Conservation (phyloP, 345 rosid species). For the Eucalyptus shirleyi region DNA sequence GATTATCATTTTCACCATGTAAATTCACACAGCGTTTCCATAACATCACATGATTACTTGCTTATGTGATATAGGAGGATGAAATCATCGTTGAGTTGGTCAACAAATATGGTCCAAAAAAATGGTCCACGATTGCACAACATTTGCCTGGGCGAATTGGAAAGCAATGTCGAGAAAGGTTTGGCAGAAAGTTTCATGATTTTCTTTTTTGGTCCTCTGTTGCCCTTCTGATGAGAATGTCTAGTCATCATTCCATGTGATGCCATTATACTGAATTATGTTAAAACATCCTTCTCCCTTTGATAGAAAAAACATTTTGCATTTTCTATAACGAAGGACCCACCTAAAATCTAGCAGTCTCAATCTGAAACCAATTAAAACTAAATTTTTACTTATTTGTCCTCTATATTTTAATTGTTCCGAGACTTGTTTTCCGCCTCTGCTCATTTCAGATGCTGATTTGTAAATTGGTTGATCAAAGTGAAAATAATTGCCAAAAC, state of each 20-base stretch:
- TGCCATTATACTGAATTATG: neutral
- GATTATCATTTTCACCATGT: neutral
- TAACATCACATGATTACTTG: neutral
- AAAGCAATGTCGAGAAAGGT: conserved; percentile 98
- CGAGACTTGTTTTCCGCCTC: neutral
- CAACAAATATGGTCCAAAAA: conserved; percentile 77
- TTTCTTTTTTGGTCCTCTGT: neutral
- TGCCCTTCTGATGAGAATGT: neutral
- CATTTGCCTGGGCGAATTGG: conserved; percentile 97
- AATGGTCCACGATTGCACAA: conserved; percentile 97
- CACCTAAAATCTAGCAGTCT: neutral
- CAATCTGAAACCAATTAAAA: neutral
- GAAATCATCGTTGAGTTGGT: conserved; percentile 76
- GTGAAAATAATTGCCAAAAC: neutral
- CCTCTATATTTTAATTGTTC: neutral
- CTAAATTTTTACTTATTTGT: neutral
- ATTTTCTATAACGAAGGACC: neutral
- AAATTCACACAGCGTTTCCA: neutral
- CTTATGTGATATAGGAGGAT: conserved; percentile 56
- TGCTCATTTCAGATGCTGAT: neutral
- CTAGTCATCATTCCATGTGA: neutral
- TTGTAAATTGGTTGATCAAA: neutral
- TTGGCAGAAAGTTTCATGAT: neutral
- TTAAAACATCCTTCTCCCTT: neutral
- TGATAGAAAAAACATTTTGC: neutral